Percentiles rank a stretch among this genome's conserved stretches.
These are phyloP conservation scores for Zymoseptoria passerinii DNA, from an alignment of 2,329 filamentous ascomycete species.

Conservation along the genomic window DNA sequence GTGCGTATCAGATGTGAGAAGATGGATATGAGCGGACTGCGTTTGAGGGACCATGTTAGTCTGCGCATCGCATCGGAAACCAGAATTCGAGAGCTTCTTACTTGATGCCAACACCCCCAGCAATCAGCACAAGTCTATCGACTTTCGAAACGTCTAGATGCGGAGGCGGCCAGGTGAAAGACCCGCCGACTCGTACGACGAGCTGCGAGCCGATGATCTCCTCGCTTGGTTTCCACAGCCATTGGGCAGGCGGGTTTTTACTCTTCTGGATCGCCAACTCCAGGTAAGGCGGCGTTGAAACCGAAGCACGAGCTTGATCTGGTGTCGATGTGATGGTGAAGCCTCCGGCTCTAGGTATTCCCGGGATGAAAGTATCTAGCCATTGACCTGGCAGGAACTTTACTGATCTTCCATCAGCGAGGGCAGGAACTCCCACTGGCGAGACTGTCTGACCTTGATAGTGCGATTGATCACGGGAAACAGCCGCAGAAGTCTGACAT, in stretches of 20 bases:
- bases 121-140: conserved; percentile 61
- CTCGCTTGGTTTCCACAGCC: conserved; percentile 56
- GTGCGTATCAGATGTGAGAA: conserved; percentile 46
- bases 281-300: conserved; percentile 43
- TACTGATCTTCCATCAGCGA: conserved; percentile 15
- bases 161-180: conserved; percentile 68
- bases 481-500: conserved; percentile 61
- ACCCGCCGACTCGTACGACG: conserved; percentile 66
- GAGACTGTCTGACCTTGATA: conserved; percentile 21
- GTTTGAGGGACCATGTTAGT: neutral
- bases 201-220: conserved; percentile 54
- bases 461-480: conserved; percentile 41
- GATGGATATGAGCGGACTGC: conserved; percentile 66
- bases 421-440: conserved; percentile 6
- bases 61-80: neutral
- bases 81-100: conserved; percentile 25
- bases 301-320: conserved; percentile 27
- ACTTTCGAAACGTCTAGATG: conserved; percentile 36
- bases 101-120: conserved; percentile 78
- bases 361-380: conserved; percentile 73
- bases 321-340: conserved; percentile 82
- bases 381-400: conserved; percentile 79
- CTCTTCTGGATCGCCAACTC: conserved; percentile 73
- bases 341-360: conserved; percentile 62
- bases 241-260: conserved; percentile 63